Base-by-base conservation (phyloP, 352 stramenopile genomes). In the Phytopythium oedochilum region DNA sequence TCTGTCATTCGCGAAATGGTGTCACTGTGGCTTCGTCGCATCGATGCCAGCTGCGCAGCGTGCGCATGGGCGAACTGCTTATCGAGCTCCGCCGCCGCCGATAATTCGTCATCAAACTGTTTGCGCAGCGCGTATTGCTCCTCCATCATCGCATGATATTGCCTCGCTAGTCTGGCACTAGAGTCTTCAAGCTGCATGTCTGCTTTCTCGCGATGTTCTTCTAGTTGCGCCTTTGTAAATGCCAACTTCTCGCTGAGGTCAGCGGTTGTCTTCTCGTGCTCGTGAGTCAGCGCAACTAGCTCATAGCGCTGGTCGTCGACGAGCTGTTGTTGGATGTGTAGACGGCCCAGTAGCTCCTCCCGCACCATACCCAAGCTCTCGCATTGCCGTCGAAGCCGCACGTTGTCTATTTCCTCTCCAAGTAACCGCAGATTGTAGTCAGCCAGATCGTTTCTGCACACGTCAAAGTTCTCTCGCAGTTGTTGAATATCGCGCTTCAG, bases 1-100 rank as follows among this genome's bases (percentile, higher is more conserved):
- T 55, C 46, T 1, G 70, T 81, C 72, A 83, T 78, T 26, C 54
- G 57, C 0, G 58, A 51, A 17, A 82, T 57, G 0, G 49, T 60
- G 14, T 64, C 53, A 8, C 56, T 69, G 15, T 71, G 58, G 3
- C 55, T 42, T 28, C 48, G 20, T 11, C 57, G 35, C 11, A 74
- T 15, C 7, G 35, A 8, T 5, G 63, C 29, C n/a, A 62, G 3
- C 34, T 63, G 29, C 15, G 49, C 46, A 39, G 58, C 32, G 26
- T 57, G 53, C 26, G 50, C 35, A 11, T 32, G 47, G n/a, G 23
- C 36, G 18, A 61, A 43, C 9, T 29, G 20, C 40, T 29, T 3
- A 6, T 46, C 20, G 6, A 11, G 40, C n/a, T 29, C 40, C 7
- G 29, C 40, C 14, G 40, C 22, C 3, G 20, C 22, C 14, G 40